Conservation (phyloP, 768 basidiomycete genomes). For the Xerocomellus intermedius region DNA sequence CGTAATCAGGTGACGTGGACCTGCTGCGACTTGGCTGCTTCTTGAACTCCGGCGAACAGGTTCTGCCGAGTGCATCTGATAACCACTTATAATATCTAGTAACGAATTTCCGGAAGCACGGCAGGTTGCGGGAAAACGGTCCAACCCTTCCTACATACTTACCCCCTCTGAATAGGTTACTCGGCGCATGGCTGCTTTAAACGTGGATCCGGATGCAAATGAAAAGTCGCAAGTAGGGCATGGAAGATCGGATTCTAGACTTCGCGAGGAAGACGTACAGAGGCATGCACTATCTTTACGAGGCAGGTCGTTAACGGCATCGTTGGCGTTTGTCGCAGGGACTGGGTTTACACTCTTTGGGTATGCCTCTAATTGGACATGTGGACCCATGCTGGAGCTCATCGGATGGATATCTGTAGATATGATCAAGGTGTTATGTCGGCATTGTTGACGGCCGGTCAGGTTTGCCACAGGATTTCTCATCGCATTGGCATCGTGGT, state of each 20-base stretch:
- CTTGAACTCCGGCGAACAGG: not conserved
- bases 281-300: conserved; percentile 15
- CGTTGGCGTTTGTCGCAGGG: conserved; percentile 56
- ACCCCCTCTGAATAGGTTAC: not conserved
- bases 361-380: conserved; percentile 27
- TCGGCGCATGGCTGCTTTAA: conserved; percentile 6
- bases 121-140: not conserved
- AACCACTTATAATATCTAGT: conserved; percentile 4
- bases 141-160: not conserved
- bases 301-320: conserved; percentile 44
- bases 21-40: not conserved
- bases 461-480: conserved; percentile 31
- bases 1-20: conserved; percentile 5
- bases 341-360: conserved; percentile 65
- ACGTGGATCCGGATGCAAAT: conserved; percentile 1
- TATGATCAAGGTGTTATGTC: conserved; percentile 75
- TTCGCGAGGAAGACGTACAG: conserved; percentile 12
- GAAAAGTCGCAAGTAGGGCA: conserved; percentile 6
- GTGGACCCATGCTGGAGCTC: not conserved
- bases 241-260: not conserved
- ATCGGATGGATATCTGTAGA: conserved; percentile 25
- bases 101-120: not conserved
- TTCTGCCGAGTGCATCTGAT: conserved; percentile 7
- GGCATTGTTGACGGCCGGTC: conserved; percentile 55
- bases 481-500: not conserved